Base-by-base conservation (phyloP, 2,329 filamentous ascomycete species). In the Stagonosporopsis chrysanthemi region DNA sequence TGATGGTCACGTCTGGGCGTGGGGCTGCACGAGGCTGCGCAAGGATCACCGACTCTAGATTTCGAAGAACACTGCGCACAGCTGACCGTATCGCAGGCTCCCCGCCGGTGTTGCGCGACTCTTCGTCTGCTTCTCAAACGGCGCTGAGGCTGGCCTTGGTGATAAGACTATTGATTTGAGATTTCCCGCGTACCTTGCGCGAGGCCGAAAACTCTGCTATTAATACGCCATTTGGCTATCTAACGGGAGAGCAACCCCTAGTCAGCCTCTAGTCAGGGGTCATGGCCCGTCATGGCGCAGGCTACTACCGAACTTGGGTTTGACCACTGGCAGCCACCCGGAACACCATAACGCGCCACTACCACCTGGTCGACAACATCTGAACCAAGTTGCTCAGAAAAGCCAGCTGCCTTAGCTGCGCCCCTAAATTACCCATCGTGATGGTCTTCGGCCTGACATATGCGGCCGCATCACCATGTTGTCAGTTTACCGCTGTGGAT, bases 91-190 rank as follows among this genome's bases (percentile, higher is more conserved):
- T 29, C n/a, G 39, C 26, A 48, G 31, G n/a, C 39, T 39, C 40
- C 6, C 29, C 24, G 24, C 38, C 54, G 44, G 43, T 23, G 26
- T 44, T 44, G 15, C 26, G 44, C 48, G 54, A 52, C 43, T 23
- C 15, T 28, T 40, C 39, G 33, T 24, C 48, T 52, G 19, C 31
- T n/a, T n/a, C 31, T 33, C 31, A 38, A 39, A 52, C 33, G 33
- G 43, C 26, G 43, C 38, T 47, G 44, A 40, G 41, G 33, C 51
- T 44, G 48, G 44, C 31, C 38, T 43, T 29, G n/a, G 33, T 40
- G 46, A 47, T 48, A 55, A 56, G 26, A 59, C 56, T 59, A 59
- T 59, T 52, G 56, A 56, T 56, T 59, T 56, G 47, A 56, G 43
- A 56, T 59, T 52, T 55, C 43, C 22, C 40, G 46, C 46, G 48